These are phyloP conservation scores for Candida chauliodis DNA, from an alignment of 805 yeast species.

Conservation along the genomic window DNA sequence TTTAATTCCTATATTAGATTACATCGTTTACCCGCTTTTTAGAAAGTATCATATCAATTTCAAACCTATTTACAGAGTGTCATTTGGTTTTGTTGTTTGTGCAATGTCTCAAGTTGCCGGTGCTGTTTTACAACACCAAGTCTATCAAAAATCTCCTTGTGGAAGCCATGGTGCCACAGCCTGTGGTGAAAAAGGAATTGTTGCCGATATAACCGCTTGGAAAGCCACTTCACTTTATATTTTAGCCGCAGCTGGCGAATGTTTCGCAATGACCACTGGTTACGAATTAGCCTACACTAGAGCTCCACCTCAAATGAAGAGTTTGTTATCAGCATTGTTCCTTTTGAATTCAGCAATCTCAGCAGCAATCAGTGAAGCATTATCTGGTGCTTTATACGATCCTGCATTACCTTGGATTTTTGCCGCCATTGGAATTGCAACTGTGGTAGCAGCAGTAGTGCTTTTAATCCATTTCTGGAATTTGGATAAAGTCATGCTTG, in stretches of 20 bases:
- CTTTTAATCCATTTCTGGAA: conserved; percentile 34
- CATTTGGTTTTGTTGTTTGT: conserved; percentile 46
- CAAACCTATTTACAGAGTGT: conserved; percentile 43
- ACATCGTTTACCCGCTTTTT: conserved; percentile 44
- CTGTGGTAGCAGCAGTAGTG: conserved; percentile 25
- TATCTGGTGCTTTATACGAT: conserved; percentile 39
- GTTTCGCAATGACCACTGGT: conserved; percentile 49
- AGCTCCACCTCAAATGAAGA: conserved; percentile 48
- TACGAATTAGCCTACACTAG: conserved; percentile 54
- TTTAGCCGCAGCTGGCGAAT: conserved; percentile 51
- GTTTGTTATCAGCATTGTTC: conserved; percentile 46
- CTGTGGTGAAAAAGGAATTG: conserved; percentile 21
- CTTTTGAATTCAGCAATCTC: conserved; percentile 44
- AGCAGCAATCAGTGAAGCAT: conserved; percentile 44
- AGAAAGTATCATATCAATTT: conserved; percentile 39
- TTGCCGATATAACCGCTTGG: conserved; percentile 32
- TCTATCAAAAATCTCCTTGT: conserved; percentile 50
- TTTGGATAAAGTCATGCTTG: conserved; percentile 39
- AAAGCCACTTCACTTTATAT: conserved; percentile 23
- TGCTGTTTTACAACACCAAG: conserved; percentile 46
- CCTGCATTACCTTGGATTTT: conserved; percentile 41
- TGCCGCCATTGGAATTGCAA: conserved; percentile 36
- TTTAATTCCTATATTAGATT: conserved; percentile 49
- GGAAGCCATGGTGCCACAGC: conserved; percentile 40
- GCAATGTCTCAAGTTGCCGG: conserved; percentile 47